Evolutionary conservation across 2,329 filamentous ascomycete species (phyloP).

Genomic region (Aureobasidium sp.): DNA sequence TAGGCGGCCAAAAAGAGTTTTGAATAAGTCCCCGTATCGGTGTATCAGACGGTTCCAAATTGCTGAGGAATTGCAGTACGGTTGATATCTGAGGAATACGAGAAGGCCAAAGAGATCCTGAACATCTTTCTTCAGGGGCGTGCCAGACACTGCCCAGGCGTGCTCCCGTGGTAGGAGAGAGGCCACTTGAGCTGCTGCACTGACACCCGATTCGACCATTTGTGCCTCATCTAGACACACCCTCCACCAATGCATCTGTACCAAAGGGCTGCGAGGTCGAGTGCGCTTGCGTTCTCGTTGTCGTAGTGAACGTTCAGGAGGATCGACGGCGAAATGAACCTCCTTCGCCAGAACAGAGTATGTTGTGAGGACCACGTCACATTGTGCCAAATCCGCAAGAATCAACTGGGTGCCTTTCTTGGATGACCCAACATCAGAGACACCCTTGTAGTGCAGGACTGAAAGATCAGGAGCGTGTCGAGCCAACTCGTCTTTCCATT

Average conservation of each 20-base stretch:
- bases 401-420: slow-evolving; percentile 31
- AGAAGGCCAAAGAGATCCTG: slow-evolving; percentile 73
- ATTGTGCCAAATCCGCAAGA: slow-evolving; percentile 37
- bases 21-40: slow-evolving; percentile 45
- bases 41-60: slow-evolving; percentile 61
- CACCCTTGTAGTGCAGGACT: slow-evolving; percentile 49
- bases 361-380: slow-evolving; percentile 54
- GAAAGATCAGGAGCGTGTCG: slow-evolving; percentile 48
- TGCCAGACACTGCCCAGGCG: slow-evolving; percentile 88
- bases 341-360: slow-evolving; percentile 68
- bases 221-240: slow-evolving; percentile 70
- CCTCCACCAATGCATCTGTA: slow-evolving; percentile 81
- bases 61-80: slow-evolving; percentile 56
- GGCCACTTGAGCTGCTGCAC: slow-evolving; percentile 72
- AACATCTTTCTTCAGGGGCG: slow-evolving; percentile 73
- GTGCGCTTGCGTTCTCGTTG: slow-evolving; percentile 51
- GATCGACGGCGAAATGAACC: slow-evolving; percentile 64
- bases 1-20: slow-evolving; percentile 59
- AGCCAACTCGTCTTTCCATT: slow-evolving; percentile 54
- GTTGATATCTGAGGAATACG: slow-evolving; percentile 70
- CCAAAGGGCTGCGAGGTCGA: slow-evolving; percentile 63
- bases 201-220: slow-evolving; percentile 86
- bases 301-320: slow-evolving; percentile 63
- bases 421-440: slow-evolving; percentile 25
- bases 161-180: slow-evolving; percentile 73